These are phyloP conservation scores for Sordaria brevicollis DNA, from an alignment of 495 filamentous ascomycete species.

Conservation along the genomic window DNA sequence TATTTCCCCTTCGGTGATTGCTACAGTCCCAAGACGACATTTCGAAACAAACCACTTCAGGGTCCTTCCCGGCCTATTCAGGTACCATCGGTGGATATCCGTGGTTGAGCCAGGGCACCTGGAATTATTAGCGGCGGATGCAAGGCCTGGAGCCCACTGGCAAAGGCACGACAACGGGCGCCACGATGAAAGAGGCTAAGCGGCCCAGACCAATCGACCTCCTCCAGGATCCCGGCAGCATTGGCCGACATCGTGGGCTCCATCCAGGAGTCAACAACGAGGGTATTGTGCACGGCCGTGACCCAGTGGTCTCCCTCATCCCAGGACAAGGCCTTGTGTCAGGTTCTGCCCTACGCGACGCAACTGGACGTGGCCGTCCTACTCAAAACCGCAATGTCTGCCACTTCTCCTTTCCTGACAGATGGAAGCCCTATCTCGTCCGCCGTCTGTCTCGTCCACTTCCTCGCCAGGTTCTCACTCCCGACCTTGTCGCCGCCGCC, in stretches of 20 bases:
- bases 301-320: constrained; percentile 24
- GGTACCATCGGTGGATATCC: background rate
- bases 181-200: constrained; percentile 24
- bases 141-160: constrained; percentile 1
- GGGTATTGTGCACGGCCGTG: constrained; percentile 23
- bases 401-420: constrained; percentile 20
- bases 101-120: background rate
- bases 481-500: constrained; percentile 15
- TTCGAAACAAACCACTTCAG: constrained; percentile 15
- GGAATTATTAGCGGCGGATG: background rate
- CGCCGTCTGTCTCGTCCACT: constrained; percentile 28
- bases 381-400: constrained; percentile 24
- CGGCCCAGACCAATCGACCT: constrained; percentile 13
- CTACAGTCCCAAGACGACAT: constrained; percentile 9
- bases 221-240: background rate
- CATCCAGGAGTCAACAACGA: constrained; percentile 14
- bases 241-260: constrained; percentile 1
- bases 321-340: constrained; percentile 33
- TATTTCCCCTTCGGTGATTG: constrained; percentile 14
- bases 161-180: constrained; percentile 4
- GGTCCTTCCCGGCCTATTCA: constrained; percentile 1
- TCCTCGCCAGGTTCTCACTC: constrained; percentile 12
- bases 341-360: constrained; percentile 26
- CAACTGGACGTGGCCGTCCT: constrained; percentile 7
- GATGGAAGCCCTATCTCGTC: constrained; percentile 26